Evolutionary conservation across 2,329 filamentous ascomycete genomes (phyloP), one percentile per base, ranked within the genome.

Genomic region (Ceratocystis smalleyi): DNA sequence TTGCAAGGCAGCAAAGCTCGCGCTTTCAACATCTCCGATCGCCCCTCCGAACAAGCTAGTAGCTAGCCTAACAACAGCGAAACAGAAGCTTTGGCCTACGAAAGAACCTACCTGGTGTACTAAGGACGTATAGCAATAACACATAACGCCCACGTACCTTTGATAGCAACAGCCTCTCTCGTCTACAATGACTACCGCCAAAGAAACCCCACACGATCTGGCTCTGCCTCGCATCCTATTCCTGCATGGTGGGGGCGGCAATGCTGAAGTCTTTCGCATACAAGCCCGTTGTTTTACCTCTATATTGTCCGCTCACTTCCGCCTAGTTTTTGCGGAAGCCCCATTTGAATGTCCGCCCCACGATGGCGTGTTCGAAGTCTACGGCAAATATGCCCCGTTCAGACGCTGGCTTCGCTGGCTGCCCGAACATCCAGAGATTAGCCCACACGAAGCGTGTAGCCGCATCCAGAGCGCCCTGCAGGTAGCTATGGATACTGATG

Each of bases 171-270:
- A 17, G 43, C 24, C 55, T 57, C 54, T 40, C 35, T 40, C 54
- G 15, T 19, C 19, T 19, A 61, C 10, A n/a, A 66, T 63, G 62
- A 66, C 65, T 5, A 27, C 8, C 6, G 19, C 35, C 49, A 54
- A 49, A 40, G 12, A 63, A 22, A 22, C n/a, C 67, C 49, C 61
- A 8, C 45, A 64, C 3, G 60, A 67, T 24, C 63, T 67, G 7
- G 47, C 59, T 5, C 75, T 79, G 32, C 87, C 87, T 2, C 84
- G 87, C 66, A 83, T 91, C 69, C 84, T 91, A 69, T 91, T 87
- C 74, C 83, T 91, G n/a, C 88, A 91, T 73, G 88, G 88, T 71
- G 88, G 87, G 69, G 88, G 88, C 67, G 83, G 85, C 68, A 90
- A 87, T 70, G 84, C 80, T n/a, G 71, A 78, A 49, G 82, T 90